Percentiles rank a stretch among this genome's conserved stretches.
phyloP scores from a whole-genome alignment of 148 eudicot species.

The Camellia sinensis region DNA sequence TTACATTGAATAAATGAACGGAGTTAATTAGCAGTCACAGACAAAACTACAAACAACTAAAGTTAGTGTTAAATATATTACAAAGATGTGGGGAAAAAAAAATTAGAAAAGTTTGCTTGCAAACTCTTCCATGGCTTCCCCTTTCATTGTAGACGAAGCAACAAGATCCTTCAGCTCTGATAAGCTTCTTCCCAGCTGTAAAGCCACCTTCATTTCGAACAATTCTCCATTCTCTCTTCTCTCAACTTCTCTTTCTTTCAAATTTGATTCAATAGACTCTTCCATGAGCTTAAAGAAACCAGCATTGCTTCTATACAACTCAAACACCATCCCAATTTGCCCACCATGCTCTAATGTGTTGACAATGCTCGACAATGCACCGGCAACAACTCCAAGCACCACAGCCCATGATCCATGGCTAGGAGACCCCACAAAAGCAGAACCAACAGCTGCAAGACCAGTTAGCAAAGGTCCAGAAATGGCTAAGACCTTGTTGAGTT shows the following conservation, averaged over 20 bases:
- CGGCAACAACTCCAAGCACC: conserved; percentile 39
- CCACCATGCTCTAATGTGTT: conserved; percentile 74
- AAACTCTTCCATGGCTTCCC: conserved; percentile 45
- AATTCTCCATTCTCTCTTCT: conserved; percentile 58
- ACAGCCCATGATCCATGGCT: conserved; percentile 38
- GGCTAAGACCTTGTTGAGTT: conserved; percentile 52
- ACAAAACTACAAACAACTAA: neutral
- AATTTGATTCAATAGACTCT: conserved; percentile 36
- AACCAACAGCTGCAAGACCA: conserved; percentile 53
- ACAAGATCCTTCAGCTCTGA: conserved; percentile 52
- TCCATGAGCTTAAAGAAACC: conserved; percentile 52
- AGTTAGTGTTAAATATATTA: neutral
- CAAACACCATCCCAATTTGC: conserved; percentile 85
- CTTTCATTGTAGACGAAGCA: conserved; percentile 26
- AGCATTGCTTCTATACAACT: conserved; percentile 72
- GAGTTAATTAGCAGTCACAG: neutral
- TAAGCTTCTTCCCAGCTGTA: conserved; percentile 62
- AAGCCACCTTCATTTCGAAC: conserved; percentile 65
- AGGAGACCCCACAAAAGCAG: conserved; percentile 32
- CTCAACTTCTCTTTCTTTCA: conserved; percentile 30
- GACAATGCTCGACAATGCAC: conserved; percentile 45
- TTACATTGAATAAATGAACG: neutral
- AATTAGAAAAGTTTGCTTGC: conserved; percentile 65
- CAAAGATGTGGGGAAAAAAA: neutral
- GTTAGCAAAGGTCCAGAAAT: conserved; percentile 49